A percentile compares a stretch with the other conserved stretches of the same genome.
These are phyloP conservation scores for Perkinsus chesapeaki DNA, from an alignment of 169 alveolate species.

Conservation along the genomic window DNA sequence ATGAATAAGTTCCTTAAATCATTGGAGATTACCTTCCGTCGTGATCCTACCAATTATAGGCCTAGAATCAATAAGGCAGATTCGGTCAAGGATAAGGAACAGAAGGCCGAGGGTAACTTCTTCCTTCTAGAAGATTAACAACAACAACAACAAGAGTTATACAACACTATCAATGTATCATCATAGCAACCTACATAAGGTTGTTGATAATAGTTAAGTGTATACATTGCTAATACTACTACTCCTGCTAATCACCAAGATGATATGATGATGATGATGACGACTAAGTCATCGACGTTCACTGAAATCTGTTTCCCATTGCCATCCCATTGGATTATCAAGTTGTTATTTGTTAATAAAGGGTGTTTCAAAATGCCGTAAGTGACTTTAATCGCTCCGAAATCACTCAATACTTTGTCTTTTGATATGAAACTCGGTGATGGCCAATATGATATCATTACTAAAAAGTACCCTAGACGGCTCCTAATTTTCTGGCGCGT, in stretches of 20 bases:
- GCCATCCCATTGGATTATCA: not conserved
- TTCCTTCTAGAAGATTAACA: slow-evolving; percentile 80
- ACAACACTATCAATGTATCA: not conserved
- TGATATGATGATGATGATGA: too few relatives aligned
- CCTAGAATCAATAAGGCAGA: slow-evolving; percentile 97
- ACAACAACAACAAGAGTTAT: not conserved
- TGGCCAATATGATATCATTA: too few relatives aligned
- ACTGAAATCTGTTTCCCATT: not conserved
- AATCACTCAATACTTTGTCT: too few relatives aligned
- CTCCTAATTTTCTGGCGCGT: too few relatives aligned
- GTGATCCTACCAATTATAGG: slow-evolving; percentile 97
- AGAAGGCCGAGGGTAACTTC: slow-evolving; percentile 89
- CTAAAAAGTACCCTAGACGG: too few relatives aligned
- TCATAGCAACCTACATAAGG: not conserved
- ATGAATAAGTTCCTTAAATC: slow-evolving; percentile 89
- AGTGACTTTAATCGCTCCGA: too few relatives aligned
- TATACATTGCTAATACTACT: too few relatives aligned
- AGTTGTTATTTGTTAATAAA: too few relatives aligned
- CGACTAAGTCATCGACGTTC: not conserved
- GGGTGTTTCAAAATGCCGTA: too few relatives aligned
- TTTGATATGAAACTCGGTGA: too few relatives aligned
- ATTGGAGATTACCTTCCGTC: slow-evolving; percentile 93
- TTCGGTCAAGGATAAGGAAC: slow-evolving; percentile 96
- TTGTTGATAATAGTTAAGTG: not conserved
- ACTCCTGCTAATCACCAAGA: not conserved